phyloP scores from a whole-genome alignment of 768 basidiomycete genomes.

The Leccinum boreale region DNA sequence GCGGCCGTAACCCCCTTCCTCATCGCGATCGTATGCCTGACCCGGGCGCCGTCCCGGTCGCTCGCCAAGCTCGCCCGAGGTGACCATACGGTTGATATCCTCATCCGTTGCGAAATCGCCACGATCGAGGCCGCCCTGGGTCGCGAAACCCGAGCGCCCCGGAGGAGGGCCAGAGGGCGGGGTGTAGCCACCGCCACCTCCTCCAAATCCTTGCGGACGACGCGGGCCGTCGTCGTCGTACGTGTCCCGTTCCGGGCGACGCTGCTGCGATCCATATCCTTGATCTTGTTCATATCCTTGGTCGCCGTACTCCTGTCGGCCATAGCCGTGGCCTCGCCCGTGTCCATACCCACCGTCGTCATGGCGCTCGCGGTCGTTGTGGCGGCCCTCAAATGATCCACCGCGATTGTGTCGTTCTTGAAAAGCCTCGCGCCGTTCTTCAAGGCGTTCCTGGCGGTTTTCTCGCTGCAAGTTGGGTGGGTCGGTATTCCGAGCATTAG shows the following conservation, averaged over 20 bases:
- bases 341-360: not conserved
- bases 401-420: not conserved
- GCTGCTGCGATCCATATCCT: not conserved
- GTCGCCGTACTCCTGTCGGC: not conserved
- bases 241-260: not conserved
- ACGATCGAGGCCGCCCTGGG: slow-evolving; percentile 17
- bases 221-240: not conserved
- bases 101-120: slow-evolving; percentile 30
- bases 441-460: not conserved
- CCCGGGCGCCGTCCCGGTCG: not conserved
- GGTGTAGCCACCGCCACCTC: not conserved
- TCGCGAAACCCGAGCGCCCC: not conserved
- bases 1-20: not conserved
- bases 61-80: slow-evolving; percentile 9
- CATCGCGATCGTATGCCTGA: not conserved
- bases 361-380: not conserved
- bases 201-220: slow-evolving; percentile 1
- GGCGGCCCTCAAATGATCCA: not conserved
- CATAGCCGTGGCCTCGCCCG: not conserved
- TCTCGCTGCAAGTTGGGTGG: not conserved
- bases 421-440: not conserved
- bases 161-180: slow-evolving; percentile 10
- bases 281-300: not conserved
- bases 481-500: not conserved
- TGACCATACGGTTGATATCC: slow-evolving; percentile 22